These are phyloP conservation scores for Flueggea neowawraea DNA, from an alignment of 441 rosid genomes.

Conservation along the genomic window DNA sequence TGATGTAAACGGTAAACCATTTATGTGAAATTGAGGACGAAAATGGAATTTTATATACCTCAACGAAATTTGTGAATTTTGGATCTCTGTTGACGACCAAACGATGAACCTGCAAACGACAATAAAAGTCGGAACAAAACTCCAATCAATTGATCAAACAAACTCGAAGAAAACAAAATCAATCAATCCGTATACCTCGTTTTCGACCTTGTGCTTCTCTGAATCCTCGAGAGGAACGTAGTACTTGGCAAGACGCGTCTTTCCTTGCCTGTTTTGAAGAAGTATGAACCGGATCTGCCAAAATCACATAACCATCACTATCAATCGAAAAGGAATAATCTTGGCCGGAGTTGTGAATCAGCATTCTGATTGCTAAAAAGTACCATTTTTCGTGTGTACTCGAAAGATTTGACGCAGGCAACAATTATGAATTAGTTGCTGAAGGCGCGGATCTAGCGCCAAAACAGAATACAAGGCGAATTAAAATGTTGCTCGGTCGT, in stretches of 20 bases:
- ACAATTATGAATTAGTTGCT: too few relatives aligned
- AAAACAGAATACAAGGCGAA: too few relatives aligned
- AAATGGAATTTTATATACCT: constrained; percentile 29
- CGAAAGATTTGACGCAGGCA: too few relatives aligned
- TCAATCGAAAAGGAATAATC: neutral
- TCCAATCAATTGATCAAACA: neutral
- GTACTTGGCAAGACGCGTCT: constrained; percentile 99
- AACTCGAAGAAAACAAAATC: neutral
- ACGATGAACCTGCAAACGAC: constrained; percentile 77
- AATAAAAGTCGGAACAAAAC: neutral
- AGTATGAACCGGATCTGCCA: constrained; percentile 98
- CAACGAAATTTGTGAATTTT: constrained; percentile 93
- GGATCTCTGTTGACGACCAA: constrained; percentile 96
- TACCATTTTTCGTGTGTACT: too few relatives aligned
- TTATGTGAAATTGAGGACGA: neutral
- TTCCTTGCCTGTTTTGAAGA: constrained; percentile 97
- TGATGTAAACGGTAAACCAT: too few relatives aligned
- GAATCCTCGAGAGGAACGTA: constrained; percentile 98
- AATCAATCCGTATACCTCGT: constrained; percentile 51
- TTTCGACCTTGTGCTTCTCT: constrained; percentile 98
- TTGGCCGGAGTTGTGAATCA: too few relatives aligned
- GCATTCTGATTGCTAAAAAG: too few relatives aligned
- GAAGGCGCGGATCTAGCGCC: too few relatives aligned
- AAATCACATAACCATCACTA: neutral
- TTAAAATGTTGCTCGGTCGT: too few relatives aligned